Evolutionary conservation across 768 basidiomycete species (phyloP).

Genomic region (Serendipita sp.): DNA sequence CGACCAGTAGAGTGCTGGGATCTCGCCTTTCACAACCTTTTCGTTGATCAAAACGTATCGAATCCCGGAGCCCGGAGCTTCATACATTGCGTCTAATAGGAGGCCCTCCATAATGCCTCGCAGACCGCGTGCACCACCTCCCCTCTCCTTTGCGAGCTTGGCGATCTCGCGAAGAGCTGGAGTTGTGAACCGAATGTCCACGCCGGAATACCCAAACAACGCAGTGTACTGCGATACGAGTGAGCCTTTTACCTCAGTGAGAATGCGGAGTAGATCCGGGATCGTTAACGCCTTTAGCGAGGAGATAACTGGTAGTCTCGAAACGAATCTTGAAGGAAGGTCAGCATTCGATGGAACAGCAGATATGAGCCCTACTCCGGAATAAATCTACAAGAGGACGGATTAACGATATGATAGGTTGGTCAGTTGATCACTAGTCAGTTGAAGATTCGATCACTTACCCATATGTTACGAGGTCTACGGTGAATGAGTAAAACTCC

Average conservation of each 20-base stretch:
- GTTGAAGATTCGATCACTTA: constrained; percentile 15
- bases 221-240: constrained; percentile 79
- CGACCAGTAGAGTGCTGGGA: constrained; percentile 58
- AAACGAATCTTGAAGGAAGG: constrained; percentile 41
- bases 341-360: not conserved
- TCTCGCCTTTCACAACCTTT: constrained; percentile 46
- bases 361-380: constrained; percentile 37
- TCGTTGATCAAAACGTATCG: constrained; percentile 70
- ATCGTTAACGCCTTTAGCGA: constrained; percentile 65
- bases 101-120: constrained; percentile 79
- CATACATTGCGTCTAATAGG: constrained; percentile 82
- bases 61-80: constrained; percentile 66
- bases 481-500: constrained; percentile 14
- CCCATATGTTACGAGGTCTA: constrained; percentile 79
- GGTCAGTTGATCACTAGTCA: no score
- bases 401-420: not conserved
- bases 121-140: constrained; percentile 81
- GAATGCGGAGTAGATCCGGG: constrained; percentile 69
- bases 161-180: constrained; percentile 71
- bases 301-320: constrained; percentile 82
- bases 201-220: constrained; percentile 67
- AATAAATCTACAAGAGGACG: constrained; percentile 44
- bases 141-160: constrained; percentile 55
- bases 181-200: constrained; percentile 75
- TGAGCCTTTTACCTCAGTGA: constrained; percentile 85